Base-by-base conservation (phyloP, 306 rosid species). In the Crataegus laevigata region DNA sequence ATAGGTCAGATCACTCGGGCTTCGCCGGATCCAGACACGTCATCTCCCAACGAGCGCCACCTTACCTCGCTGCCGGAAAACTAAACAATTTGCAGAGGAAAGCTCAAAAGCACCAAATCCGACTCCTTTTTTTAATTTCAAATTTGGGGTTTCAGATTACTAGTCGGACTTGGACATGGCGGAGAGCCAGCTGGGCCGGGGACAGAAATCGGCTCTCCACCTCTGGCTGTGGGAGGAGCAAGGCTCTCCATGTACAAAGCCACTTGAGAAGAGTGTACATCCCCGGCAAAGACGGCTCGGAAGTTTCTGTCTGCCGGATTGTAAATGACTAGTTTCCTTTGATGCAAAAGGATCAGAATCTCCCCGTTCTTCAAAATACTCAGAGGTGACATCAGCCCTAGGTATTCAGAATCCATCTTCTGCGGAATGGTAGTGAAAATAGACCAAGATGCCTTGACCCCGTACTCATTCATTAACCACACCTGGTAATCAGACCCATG, bases 131-230 rank as follows among this genome's bases (percentile, higher is more conserved):
- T 63, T 0, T 18, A 2, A 30, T 8, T 60, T 26, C 77, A 59
- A 73, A 73, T 26, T 60, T 42, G 15, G 38, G 28, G 36, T 17
- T n/a, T 12, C 36, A 11, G 42, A 25, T 38, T 19, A 73, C 42
- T 69, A 82, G 12, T 82, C 81, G 4, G 96, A 87, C 30, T 74
- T 90, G 4, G 85, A 75, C 98, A 94, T 91, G 21, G 82, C 58
- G 3, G 97, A 94, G 32, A 94, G 92, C 26, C 98, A 85, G 88
- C 98, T 94, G 13, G 89, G 96, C 61, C 88, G 74, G 1, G 93
- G 93, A 30, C 58, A 90, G 81, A 89, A 94, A 36, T 85, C 91
- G 0, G 78, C 87, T 11, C 97, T 87, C 36, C 98, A 81, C 57
- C 71, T 78, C 79, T 89, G 98, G 52, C 91, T 91, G n/a, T 15